Evolutionary conservation across 2,329 filamentous ascomycete species (phyloP).

Genomic region (Lachnellula cervina): DNA sequence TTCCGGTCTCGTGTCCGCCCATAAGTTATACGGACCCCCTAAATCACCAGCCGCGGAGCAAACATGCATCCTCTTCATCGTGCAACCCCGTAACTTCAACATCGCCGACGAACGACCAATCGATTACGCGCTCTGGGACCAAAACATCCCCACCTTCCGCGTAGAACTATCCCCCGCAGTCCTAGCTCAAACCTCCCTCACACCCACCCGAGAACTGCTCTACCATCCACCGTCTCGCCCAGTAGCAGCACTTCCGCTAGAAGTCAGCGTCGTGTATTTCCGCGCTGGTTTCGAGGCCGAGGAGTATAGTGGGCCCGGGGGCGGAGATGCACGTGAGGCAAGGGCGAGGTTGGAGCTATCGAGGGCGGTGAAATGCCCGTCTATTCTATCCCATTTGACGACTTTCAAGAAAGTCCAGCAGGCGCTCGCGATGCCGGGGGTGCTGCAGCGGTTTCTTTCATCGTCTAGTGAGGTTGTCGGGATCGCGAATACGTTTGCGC

Average conservation of each 20-base stretch:
- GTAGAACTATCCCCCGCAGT: conserved; percentile 34
- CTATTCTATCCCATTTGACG: conserved; percentile 37
- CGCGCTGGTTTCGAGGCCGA: conserved; percentile 38
- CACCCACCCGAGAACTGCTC: conserved; percentile 31
- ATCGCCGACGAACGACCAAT: conserved; percentile 41
- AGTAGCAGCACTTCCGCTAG: conserved; percentile 22
- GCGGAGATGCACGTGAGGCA: conserved; percentile 23
- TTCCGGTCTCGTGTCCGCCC: conserved; percentile 30
- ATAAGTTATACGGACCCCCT: conserved; percentile 30
- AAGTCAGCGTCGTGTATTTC: conserved; percentile 40
- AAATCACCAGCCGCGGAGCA: conserved; percentile 8
- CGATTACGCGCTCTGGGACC: conserved; percentile 37
- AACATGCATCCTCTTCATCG: conserved; percentile 38
- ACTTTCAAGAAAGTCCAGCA: conserved; percentile 42
- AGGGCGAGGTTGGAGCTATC: conserved; percentile 36
- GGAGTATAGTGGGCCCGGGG: conserved; percentile 33
- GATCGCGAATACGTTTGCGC: conserved; percentile 35
- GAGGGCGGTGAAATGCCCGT: conserved; percentile 41
- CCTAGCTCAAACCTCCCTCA: conserved; percentile 29
- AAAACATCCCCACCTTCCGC: conserved; percentile 34
- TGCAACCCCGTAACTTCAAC: conserved; percentile 42
- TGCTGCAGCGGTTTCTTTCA: conserved; percentile 33
- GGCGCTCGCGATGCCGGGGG: conserved; percentile 32
- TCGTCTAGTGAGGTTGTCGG: conserved; percentile 22
- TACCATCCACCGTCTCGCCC: conserved; percentile 29